These are phyloP conservation scores for Tolypocladium pustulatum DNA, from an alignment of 2,329 filamentous ascomycete genomes.

Conservation along the genomic window DNA sequence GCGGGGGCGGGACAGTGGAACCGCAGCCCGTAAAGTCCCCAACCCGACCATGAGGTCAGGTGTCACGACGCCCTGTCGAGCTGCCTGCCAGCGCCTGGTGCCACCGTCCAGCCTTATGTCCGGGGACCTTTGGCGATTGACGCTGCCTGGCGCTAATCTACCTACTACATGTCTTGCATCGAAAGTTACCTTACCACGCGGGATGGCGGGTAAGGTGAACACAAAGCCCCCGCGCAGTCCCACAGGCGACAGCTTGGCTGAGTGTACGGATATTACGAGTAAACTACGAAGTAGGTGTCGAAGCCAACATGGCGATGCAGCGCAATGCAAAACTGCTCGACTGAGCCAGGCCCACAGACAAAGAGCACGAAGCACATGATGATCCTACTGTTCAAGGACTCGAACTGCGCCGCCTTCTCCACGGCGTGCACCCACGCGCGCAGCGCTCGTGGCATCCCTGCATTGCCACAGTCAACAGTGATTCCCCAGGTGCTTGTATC, in stretches of 20 bases:
- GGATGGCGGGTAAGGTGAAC: not conserved
- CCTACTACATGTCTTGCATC: not conserved
- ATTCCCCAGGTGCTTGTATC: not conserved
- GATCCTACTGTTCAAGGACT: no score
- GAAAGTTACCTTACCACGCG: not conserved
- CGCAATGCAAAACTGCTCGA: not conserved
- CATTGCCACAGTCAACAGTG: not conserved
- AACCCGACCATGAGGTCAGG: not conserved
- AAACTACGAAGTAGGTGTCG: not conserved
- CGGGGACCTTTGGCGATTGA: not conserved
- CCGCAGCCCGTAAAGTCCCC: no score
- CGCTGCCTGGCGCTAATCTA: not conserved
- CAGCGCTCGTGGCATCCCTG: not conserved
- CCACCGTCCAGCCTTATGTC: not conserved
- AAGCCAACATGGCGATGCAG: not conserved
- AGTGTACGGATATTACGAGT: no score
- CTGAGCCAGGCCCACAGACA: not conserved
- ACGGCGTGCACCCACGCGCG: not conserved
- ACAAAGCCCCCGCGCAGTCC: not conserved
- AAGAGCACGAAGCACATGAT: not conserved
- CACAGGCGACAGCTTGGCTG: not conserved
- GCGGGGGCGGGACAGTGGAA: not conserved
- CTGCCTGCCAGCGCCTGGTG: not conserved
- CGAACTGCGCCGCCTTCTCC: not conserved
- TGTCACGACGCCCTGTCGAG: not conserved